These are phyloP conservation scores for Coemansia sp. DNA, from an alignment of 192 early-diverging fungal species.

Conservation along the genomic window DNA sequence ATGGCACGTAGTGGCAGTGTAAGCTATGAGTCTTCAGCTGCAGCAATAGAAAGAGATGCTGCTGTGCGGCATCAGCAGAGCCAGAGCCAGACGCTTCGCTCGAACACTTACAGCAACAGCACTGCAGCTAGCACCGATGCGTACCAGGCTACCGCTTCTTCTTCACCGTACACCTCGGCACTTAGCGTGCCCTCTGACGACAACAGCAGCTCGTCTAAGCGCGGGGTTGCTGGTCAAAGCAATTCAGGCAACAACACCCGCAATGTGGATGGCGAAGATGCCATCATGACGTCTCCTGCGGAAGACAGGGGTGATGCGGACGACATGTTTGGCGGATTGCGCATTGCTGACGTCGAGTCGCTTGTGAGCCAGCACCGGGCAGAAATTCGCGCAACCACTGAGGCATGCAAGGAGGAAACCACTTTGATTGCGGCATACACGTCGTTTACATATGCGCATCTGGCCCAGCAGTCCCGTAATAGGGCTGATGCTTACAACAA, in stretches of 20 bases:
- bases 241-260: background rate
- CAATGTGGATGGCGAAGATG: slow-evolving; percentile 10
- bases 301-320: background rate
- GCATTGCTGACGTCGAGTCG: slow-evolving; percentile 53
- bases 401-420: slow-evolving; percentile 65
- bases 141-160: slow-evolving; percentile 24
- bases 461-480: slow-evolving; percentile 30
- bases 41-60: slow-evolving; percentile 19
- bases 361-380: slow-evolving; percentile 65
- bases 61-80: slow-evolving; percentile 13
- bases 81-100: slow-evolving; percentile 16
- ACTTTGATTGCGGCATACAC: slow-evolving; percentile 48
- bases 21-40: slow-evolving; percentile 7
- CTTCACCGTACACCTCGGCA: slow-evolving; percentile 14
- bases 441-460: slow-evolving; percentile 33
- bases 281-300: background rate
- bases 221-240: background rate
- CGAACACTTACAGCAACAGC: slow-evolving; percentile 36
- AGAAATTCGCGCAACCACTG: slow-evolving; percentile 60
- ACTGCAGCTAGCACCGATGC: slow-evolving; percentile 17
- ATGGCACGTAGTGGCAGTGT: slow-evolving; percentile 23
- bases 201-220: slow-evolving; percentile 5
- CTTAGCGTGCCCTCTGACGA: slow-evolving; percentile 20
- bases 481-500: slow-evolving; percentile 6
- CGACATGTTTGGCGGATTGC: slow-evolving; percentile 21